A percentile compares a stretch with the other conserved stretches of the same genome.
Evolutionary conservation across 192 early-diverging fungal species (phyloP).

Genomic region (Backusella mclennaniae): DNA sequence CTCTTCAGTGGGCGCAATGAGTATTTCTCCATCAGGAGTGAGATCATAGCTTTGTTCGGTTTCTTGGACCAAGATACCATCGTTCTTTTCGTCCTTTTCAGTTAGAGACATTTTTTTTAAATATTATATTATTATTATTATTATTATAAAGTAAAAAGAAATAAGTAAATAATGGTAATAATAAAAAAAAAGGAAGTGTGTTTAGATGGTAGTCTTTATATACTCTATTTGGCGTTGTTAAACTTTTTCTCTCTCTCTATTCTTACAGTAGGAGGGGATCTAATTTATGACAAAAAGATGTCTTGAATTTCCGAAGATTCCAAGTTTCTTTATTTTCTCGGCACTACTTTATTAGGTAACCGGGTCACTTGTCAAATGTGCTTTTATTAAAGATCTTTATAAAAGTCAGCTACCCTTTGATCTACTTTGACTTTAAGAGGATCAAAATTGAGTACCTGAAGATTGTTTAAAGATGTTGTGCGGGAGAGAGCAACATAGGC

Average conservation of each 20-base stretch:
- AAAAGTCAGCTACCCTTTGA: slow-evolving; percentile 66
- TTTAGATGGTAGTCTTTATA: neutral
- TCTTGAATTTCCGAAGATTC: neutral
- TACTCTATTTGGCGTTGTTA: neutral
- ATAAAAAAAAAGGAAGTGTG: neutral
- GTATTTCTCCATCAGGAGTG: slow-evolving; percentile 16
- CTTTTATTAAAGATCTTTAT: slow-evolving; percentile 27
- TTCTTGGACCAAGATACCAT: neutral
- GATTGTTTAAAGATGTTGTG: slow-evolving; percentile 57
- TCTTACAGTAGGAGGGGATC: neutral
- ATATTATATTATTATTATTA: neutral
- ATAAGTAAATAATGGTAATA: neutral
- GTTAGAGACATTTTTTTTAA: neutral
- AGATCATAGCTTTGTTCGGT: neutral
- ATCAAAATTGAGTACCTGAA: slow-evolving; percentile 71
- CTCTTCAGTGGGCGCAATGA: slow-evolving; percentile 52
- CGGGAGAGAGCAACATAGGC: slow-evolving; percentile 82
- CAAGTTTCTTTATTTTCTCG: neutral
- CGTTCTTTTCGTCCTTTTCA: neutral
- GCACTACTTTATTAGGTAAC: neutral
- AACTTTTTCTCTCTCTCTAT: neutral
- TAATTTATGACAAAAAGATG: neutral
- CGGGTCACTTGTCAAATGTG: neutral
- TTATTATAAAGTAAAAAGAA: neutral
- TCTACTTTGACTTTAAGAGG: slow-evolving; percentile 65